Percentiles rank a stretch among this genome's conserved stretches.
These are phyloP conservation scores for Aspergillus chevalieri DNA, from an alignment of 2,329 filamentous ascomycete genomes.

Conservation along the genomic window DNA sequence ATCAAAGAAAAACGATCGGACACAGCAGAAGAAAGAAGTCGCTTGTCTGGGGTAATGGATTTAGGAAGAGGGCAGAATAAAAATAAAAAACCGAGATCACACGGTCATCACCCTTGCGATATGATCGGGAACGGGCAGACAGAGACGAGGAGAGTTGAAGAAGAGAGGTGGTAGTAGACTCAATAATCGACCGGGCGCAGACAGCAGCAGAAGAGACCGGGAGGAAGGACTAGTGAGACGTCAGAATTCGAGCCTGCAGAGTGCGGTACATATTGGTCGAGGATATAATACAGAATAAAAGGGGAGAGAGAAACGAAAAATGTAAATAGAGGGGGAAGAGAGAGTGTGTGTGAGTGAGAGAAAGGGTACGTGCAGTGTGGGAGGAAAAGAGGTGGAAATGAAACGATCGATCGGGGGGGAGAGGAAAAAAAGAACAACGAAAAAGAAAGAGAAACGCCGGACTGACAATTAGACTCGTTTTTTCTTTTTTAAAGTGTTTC, in stretches of 20 bases:
- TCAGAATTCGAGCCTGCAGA: too few relatives aligned
- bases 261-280: too few relatives aligned
- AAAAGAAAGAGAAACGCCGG: conserved; percentile 3
- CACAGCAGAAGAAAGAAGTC: too few relatives aligned
- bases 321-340: neutral
- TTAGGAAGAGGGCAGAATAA: too few relatives aligned
- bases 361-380: conserved; percentile 1
- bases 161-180: neutral
- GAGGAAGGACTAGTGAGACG: too few relatives aligned
- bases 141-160: neutral
- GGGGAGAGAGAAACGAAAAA: neutral
- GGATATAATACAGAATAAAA: too few relatives aligned
- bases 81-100: too few relatives aligned
- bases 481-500: neutral
- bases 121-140: neutral
- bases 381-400: conserved; percentile 1
- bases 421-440: neutral
- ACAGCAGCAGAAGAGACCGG: neutral
- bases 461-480: neutral
- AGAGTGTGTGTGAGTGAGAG: neutral
- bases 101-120: too few relatives aligned
- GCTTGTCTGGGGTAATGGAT: too few relatives aligned
- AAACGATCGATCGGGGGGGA: neutral
- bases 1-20: too few relatives aligned
- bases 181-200: neutral